Percentiles rank a stretch among this genome's conserved stretches.
phyloP scores from a whole-genome alignment of 495 filamentous ascomycete genomes.

The Corynascus novoguineensis region DNA sequence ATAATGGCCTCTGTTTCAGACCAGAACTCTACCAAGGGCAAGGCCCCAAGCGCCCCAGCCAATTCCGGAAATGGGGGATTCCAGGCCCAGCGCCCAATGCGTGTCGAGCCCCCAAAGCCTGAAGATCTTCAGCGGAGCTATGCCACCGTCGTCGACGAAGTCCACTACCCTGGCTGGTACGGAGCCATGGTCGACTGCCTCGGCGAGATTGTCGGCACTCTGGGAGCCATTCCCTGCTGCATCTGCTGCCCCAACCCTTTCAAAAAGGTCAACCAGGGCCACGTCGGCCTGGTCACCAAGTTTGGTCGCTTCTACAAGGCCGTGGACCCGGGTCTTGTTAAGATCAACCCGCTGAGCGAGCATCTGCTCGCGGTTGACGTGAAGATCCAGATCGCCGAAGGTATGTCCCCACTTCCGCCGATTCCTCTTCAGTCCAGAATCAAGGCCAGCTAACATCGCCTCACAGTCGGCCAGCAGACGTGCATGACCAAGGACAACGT shows the following conservation, averaged over 20 bases:
- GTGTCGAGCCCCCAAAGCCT: conserved; percentile 72
- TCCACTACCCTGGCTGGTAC: conserved; percentile 80
- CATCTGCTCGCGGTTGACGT: conserved; percentile 88
- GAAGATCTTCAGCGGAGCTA: conserved; percentile 89
- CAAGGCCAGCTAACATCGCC: neutral
- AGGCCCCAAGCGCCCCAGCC: too few relatives aligned
- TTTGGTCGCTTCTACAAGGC: conserved; percentile 96
- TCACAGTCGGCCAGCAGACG: conserved; percentile 54
- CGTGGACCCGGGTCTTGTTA: conserved; percentile 94
- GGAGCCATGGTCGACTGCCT: conserved; percentile 76
- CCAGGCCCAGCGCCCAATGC: conserved; percentile 50
- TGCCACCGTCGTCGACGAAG: conserved; percentile 67
- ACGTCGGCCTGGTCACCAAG: conserved; percentile 82
- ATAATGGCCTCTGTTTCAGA: neutral
- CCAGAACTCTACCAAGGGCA: conserved; percentile 23
- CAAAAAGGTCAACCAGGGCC: conserved; percentile 87
- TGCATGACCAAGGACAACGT: conserved; percentile 99
- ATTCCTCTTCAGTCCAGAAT: neutral
- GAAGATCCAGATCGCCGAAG: conserved; percentile 96
- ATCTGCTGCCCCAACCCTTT: conserved; percentile 92
- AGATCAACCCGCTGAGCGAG: conserved; percentile 96
- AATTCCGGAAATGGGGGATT: conserved; percentile 30
- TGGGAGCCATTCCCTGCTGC: conserved; percentile 90
- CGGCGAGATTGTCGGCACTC: conserved; percentile 68
- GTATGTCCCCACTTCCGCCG: neutral